Conservation (phyloP, 129 eudicot species). For the Lactuca sativa region DNA sequence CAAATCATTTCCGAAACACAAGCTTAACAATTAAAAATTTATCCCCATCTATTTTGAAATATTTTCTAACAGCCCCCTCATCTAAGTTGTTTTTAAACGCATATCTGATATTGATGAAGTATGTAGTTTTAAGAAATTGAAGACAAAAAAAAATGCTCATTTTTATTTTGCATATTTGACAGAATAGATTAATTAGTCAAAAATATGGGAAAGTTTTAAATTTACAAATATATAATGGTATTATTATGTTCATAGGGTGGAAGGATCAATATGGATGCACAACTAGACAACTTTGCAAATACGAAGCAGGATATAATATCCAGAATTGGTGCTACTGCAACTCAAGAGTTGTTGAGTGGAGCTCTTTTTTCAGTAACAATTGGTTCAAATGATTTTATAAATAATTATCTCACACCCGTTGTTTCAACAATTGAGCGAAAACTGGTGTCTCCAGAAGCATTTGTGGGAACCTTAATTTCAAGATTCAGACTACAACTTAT, state of each 20-base stretch:
- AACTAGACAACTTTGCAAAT: conserved; percentile 80
- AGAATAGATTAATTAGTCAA: not conserved
- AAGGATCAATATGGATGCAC: conserved; percentile 82
- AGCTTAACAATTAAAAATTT: too few species aligned
- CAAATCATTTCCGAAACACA: too few species aligned
- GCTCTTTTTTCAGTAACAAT: conserved; percentile 74
- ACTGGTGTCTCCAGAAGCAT: conserved; percentile 54
- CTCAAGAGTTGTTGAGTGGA: conserved; percentile 43
- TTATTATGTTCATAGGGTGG: conserved; percentile 50
- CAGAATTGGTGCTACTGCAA: conserved; percentile 50
- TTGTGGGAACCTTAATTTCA: conserved; percentile 61
- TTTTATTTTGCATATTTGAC: not conserved
- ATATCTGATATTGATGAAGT: not conserved
- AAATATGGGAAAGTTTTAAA: not conserved
- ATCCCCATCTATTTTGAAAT: too few species aligned
- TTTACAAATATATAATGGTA: not conserved
- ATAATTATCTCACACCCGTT: conserved; percentile 74
- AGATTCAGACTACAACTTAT: conserved; percentile 66
- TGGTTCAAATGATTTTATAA: conserved; percentile 90
- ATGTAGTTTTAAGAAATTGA: not conserved
- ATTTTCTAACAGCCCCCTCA: not conserved
- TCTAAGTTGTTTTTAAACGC: not conserved
- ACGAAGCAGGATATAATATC: conserved; percentile 67
- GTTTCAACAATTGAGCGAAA: conserved; percentile 49
- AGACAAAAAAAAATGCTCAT: too few species aligned